phyloP scores from a whole-genome alignment of 2,329 filamentous ascomycete genomes.

The Aspergillus brunneoviolaceus region DNA sequence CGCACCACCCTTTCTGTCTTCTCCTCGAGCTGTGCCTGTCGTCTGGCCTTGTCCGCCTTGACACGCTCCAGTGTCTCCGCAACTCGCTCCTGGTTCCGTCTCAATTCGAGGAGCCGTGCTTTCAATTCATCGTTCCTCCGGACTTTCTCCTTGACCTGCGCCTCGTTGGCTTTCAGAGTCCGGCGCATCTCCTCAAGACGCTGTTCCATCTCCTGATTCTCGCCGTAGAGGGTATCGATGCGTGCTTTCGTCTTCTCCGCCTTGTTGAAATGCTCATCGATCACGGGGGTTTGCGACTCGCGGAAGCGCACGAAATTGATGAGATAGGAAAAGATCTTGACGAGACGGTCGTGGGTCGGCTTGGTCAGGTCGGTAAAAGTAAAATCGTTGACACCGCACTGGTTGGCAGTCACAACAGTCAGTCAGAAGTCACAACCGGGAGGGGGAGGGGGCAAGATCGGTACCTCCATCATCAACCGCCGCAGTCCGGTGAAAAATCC shows the following conservation, averaged over 20 bases:
- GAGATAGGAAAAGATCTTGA: constrained; percentile 94
- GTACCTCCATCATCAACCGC: constrained; percentile 68
- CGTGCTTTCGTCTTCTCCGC: constrained; percentile 79
- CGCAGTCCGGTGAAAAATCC: constrained; percentile 87
- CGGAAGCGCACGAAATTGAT: constrained; percentile 99
- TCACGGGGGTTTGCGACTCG: constrained; percentile 83
- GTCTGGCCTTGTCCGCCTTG: constrained; percentile 73
- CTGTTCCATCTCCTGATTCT: constrained; percentile 84
- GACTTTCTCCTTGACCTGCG: constrained; percentile 78
- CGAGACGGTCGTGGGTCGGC: constrained; percentile 83
- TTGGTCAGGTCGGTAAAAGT: constrained; percentile 88
- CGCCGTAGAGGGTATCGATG: constrained; percentile 79
- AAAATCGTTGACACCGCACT: constrained; percentile 92
- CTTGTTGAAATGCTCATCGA: constrained; percentile 92
- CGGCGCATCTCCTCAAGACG: constrained; percentile 77
- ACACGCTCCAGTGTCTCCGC: constrained; percentile 78
- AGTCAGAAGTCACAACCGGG: too few relatives aligned
- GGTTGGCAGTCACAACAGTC: neutral
- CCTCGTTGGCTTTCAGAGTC: constrained; percentile 77
- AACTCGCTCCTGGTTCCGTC: constrained; percentile 78
- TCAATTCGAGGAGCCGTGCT: constrained; percentile 74
- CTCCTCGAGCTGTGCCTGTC: constrained; percentile 61
- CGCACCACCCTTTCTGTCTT: constrained; percentile 57
- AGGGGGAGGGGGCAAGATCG: too few relatives aligned
- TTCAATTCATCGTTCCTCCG: constrained; percentile 85